phyloP scores from a whole-genome alignment of 345 rosid species.

The Eucalyptus victrix region DNA sequence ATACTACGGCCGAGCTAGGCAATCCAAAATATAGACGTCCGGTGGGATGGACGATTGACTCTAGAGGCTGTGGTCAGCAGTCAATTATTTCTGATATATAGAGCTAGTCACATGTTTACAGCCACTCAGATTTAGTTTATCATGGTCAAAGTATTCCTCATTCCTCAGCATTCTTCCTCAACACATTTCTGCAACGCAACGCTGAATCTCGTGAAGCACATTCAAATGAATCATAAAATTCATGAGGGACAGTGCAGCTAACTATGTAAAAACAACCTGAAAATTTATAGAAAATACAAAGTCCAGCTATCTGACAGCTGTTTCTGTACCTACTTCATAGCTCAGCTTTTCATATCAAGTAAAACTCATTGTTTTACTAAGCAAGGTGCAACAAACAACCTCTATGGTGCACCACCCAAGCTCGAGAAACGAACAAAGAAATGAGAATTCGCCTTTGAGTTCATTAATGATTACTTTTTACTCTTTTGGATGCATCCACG shows the following conservation, averaged over 20 bases:
- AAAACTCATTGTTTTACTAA: neutral
- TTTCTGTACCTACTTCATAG: neutral
- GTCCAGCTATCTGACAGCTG: neutral
- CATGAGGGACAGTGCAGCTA: neutral
- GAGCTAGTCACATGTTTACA: neutral
- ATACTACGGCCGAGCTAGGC: neutral
- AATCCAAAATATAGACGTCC: neutral
- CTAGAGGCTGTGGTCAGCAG: neutral
- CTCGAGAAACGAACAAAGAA: neutral
- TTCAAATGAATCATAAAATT: neutral
- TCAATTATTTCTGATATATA: neutral
- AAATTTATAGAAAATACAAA: neutral
- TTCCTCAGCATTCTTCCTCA: neutral
- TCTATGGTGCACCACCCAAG: neutral
- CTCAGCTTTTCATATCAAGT: neutral
- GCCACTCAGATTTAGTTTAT: neutral
- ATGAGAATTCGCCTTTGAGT: slow-evolving; percentile 1
- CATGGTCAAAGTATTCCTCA: neutral
- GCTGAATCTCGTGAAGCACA: neutral
- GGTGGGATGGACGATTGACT: neutral
- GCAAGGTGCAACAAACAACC: neutral
- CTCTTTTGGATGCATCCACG: slow-evolving; percentile 30
- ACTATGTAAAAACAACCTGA: neutral
- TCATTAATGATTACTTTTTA: slow-evolving; percentile 4
- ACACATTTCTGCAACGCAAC: neutral